Evolutionary conservation across 352 stramenopile species (phyloP).

Genomic region (Phytophthora pinifolia): DNA sequence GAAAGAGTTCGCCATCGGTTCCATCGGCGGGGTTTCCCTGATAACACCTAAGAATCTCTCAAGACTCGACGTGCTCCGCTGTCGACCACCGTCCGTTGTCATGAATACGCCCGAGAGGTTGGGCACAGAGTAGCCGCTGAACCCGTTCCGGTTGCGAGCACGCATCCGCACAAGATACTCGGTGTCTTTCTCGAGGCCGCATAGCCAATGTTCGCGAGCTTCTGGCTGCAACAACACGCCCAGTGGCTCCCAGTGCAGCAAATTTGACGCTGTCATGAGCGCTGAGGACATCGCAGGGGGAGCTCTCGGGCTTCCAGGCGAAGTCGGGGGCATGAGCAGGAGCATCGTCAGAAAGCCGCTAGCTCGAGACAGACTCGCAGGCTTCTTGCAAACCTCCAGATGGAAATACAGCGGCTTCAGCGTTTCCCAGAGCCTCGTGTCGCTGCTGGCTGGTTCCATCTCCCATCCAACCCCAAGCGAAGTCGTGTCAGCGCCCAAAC

Average conservation of each 20-base stretch:
- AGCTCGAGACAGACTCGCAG: constrained; percentile 40
- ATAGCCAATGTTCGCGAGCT: constrained; percentile 60
- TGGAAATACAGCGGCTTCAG: constrained; percentile 54
- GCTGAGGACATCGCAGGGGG: constrained; percentile 21
- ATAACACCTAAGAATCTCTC: constrained; percentile 29
- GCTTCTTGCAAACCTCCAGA: constrained; percentile 65
- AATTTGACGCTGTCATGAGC: constrained; percentile 34
- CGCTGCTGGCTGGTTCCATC: constrained; percentile 30
- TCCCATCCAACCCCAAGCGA: constrained; percentile 62
- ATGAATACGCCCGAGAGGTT: constrained; percentile 50
- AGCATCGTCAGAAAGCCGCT: constrained; percentile 57
- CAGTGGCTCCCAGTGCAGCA: constrained; percentile 59
- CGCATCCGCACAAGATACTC: constrained; percentile 69
- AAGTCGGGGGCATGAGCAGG: constrained; percentile 39
- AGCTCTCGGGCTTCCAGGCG: constrained; percentile 21
- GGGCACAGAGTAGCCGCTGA: constrained; percentile 53
- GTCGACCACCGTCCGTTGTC: constrained; percentile 29
- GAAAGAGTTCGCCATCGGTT: constrained; percentile 36
- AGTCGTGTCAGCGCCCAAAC: constrained; percentile 50
- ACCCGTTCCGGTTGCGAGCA: constrained; percentile 60
- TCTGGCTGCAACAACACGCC: constrained; percentile 47
- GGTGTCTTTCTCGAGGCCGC: constrained; percentile 46
- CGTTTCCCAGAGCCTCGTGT: constrained; percentile 33
- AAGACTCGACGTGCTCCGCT: constrained; percentile 22
- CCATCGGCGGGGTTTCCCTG: constrained; percentile 24